Conservation (phyloP, 495 filamentous ascomycete genomes). For the Gamarada debralockiae region DNA sequence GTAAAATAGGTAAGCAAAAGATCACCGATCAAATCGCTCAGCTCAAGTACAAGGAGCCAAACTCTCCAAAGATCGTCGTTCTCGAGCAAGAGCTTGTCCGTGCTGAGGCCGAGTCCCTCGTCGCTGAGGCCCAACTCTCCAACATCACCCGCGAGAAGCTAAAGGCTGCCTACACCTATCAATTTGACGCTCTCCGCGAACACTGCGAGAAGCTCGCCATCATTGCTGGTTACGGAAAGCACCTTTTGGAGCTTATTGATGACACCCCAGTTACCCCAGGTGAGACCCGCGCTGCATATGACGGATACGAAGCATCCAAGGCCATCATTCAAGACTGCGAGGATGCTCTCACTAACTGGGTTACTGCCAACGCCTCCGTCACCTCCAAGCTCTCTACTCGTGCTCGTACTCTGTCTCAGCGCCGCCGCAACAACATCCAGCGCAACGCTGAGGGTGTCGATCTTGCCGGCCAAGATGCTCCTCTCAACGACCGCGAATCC, state of each 20-base stretch:
- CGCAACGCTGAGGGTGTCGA: slow-evolving; percentile 66
- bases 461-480: slow-evolving; percentile 78
- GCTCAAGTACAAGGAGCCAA: slow-evolving; percentile 98
- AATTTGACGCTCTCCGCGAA: slow-evolving; percentile 95
- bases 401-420: slow-evolving; percentile 79
- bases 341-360: slow-evolving; percentile 95
- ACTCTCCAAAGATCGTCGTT: slow-evolving; percentile 94
- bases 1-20: slow-evolving; percentile 82
- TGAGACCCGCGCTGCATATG: slow-evolving; percentile 93
- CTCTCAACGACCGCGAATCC: slow-evolving; percentile 78
- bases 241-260: slow-evolving; percentile 90
- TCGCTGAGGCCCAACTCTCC: slow-evolving; percentile 95
- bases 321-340: slow-evolving; percentile 99
- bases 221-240: slow-evolving; percentile 96
- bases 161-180: slow-evolving; percentile 96
- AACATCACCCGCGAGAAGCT: slow-evolving; percentile 99
- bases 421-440: slow-evolving; percentile 68
- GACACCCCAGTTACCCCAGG: slow-evolving; percentile 96
- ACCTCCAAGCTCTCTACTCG: slow-evolving; percentile 80
- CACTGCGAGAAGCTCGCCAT: slow-evolving; percentile 98
- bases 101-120: slow-evolving; percentile 95
- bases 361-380: slow-evolving; percentile 81
- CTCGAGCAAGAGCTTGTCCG: slow-evolving; percentile 98
- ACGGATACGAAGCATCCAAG: slow-evolving; percentile 98
- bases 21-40: slow-evolving; percentile 99